Evolutionary conservation across 192 early-diverging fungal species (phyloP).

Genomic region (Coemansia sp.): DNA sequence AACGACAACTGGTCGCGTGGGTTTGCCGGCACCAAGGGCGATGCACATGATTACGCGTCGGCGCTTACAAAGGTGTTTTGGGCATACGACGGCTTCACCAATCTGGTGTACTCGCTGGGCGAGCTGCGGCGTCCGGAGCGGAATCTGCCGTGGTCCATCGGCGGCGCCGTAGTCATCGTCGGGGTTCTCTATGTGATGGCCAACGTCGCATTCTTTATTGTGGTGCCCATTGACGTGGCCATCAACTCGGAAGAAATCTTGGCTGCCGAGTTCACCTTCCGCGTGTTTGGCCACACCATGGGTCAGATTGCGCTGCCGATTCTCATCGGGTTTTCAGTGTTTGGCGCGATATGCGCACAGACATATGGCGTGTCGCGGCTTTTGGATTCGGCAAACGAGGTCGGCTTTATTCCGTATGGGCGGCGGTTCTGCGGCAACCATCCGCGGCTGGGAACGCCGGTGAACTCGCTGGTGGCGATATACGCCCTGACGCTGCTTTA

Average conservation of each 20-base stretch:
- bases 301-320: conserved; percentile 56
- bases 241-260: conserved; percentile 62
- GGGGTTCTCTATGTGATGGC: conserved; percentile 74
- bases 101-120: conserved; percentile 76
- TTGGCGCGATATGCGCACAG: conserved; percentile 55
- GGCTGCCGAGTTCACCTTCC: conserved; percentile 58
- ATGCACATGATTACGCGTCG: conserved; percentile 46
- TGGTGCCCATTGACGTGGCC: conserved; percentile 66
- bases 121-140: conserved; percentile 81
- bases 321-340: conserved; percentile 53
- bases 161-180: conserved; percentile 69
- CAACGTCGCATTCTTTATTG: conserved; percentile 81
- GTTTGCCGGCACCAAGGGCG: conserved; percentile 59
- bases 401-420: conserved; percentile 54
- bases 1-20: conserved; percentile 58
- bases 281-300: conserved; percentile 54
- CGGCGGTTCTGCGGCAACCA: conserved; percentile 47
- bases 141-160: conserved; percentile 77
- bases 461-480: conserved; percentile 39
- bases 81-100: conserved; percentile 68
- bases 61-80: conserved; percentile 58
- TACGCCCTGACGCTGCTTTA: conserved; percentile 54
- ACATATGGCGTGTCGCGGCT: conserved; percentile 56
- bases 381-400: conserved; percentile 54
- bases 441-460: conserved; percentile 46